Evolutionary conservation across 805 yeast species (phyloP).

Genomic region (Schwanniomyces polymorphus): DNA sequence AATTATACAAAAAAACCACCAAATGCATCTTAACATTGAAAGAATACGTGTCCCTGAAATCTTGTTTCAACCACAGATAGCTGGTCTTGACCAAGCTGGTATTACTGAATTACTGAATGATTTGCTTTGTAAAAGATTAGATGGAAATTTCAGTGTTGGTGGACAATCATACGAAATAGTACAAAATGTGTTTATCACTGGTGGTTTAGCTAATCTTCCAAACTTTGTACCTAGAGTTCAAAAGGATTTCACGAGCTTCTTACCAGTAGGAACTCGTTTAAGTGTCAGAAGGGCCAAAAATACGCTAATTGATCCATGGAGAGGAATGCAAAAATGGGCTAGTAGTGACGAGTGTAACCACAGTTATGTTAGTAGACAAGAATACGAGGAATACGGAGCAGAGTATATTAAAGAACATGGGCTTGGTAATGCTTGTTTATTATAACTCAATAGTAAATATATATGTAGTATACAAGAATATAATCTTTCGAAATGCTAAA

Average conservation of each 20-base stretch:
- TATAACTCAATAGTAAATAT: conserved; percentile 11
- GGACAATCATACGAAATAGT: conserved; percentile 55
- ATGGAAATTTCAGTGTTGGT: conserved; percentile 50
- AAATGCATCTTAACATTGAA: conserved; percentile 87
- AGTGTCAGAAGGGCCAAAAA: conserved; percentile 62
- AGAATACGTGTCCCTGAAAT: conserved; percentile 91
- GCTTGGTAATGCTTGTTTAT: conserved; percentile 59
- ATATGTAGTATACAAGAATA: conserved; percentile 8
- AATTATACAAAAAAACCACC: conserved; percentile 82
- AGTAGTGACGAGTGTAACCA: conserved; percentile 42
- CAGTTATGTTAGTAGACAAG: conserved; percentile 60
- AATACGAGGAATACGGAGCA: conserved; percentile 85
- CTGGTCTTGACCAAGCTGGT: conserved; percentile 96
- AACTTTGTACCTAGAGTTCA: conserved; percentile 69
- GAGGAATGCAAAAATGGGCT: conserved; percentile 87
- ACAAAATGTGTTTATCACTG: conserved; percentile 77
- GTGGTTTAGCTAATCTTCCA: conserved; percentile 72
- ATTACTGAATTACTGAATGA: conserved; percentile 75
- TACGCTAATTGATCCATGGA: conserved; percentile 86
- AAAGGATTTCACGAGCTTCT: conserved; percentile 63
- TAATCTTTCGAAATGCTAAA: background rate
- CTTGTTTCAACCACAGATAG: conserved; percentile 87
- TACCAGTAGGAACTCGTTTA: conserved; percentile 69
- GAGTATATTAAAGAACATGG: conserved; percentile 88
- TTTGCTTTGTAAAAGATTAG: conserved; percentile 59